A percentile compares a stretch with the other conserved stretches of the same genome.
These are phyloP conservation scores for Didymella sp. DNA, from an alignment of 2,329 filamentous ascomycete species.

Conservation along the genomic window DNA sequence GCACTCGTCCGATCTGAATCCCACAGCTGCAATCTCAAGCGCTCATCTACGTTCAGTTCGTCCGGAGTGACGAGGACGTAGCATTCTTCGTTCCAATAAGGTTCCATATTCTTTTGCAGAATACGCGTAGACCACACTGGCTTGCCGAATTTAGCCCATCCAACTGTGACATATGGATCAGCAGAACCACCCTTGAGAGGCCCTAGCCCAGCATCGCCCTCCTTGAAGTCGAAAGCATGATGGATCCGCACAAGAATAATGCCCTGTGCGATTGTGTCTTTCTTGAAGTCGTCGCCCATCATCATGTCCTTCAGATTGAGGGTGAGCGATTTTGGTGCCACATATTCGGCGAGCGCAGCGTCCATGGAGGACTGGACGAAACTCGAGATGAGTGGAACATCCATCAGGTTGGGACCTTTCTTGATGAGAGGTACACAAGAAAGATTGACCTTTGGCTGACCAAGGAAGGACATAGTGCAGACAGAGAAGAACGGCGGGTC, in stretches of 20 bases:
- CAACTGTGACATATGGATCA: slow-evolving; percentile 74
- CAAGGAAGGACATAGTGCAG: slow-evolving; percentile 75
- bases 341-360: slow-evolving; percentile 76
- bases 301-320: slow-evolving; percentile 79
- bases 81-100: slow-evolving; percentile 73
- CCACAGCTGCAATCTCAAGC: slow-evolving; percentile 74
- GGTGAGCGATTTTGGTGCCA: slow-evolving; percentile 76
- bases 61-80: slow-evolving; percentile 73
- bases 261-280: slow-evolving; percentile 70
- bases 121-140: slow-evolving; percentile 71
- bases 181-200: slow-evolving; percentile 66
- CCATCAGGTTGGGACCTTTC: slow-evolving; percentile 74
- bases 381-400: slow-evolving; percentile 74
- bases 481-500: slow-evolving; percentile 80
- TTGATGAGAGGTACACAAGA: slow-evolving; percentile 74
- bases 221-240: slow-evolving; percentile 72
- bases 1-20: slow-evolving; percentile 76
- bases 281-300: slow-evolving; percentile 79
- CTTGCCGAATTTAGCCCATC: slow-evolving; percentile 80
- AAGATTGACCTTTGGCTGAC: slow-evolving; percentile 74
- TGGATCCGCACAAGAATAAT: slow-evolving; percentile 72
- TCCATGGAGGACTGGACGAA: slow-evolving; percentile 79
- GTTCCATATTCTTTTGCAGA: slow-evolving; percentile 69
- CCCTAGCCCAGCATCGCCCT: slow-evolving; percentile 70
- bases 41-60: slow-evolving; percentile 75